Percentiles rank a stretch among this genome's conserved stretches.
Evolutionary conservation across 306 rosid genomes (phyloP).

Genomic region (Neltuma alba): DNA sequence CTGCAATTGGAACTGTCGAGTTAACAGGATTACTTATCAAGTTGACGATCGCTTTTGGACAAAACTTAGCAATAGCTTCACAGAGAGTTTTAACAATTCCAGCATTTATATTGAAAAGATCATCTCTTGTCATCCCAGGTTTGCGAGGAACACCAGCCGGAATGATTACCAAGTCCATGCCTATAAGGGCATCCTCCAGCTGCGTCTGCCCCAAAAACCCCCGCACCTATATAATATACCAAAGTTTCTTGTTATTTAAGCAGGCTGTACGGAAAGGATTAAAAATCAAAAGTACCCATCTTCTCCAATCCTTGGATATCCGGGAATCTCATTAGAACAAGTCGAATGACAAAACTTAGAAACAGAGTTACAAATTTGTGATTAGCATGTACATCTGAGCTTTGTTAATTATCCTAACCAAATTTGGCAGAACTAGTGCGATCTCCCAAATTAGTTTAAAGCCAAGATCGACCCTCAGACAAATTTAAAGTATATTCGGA

Average conservation of each 20-base stretch:
- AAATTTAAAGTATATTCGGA: background rate
- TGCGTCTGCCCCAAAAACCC: constrained; percentile 85
- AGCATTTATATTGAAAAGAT: constrained; percentile 92
- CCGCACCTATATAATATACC: constrained; percentile 65
- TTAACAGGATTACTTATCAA: constrained; percentile 95
- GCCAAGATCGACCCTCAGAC: background rate
- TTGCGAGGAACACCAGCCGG: constrained; percentile 95
- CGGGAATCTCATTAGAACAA: background rate
- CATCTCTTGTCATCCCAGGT: constrained; percentile 99
- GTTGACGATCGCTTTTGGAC: constrained; percentile 85
- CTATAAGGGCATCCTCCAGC: constrained; percentile 84
- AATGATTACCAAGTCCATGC: constrained; percentile 88
- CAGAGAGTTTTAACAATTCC: constrained; percentile 85
- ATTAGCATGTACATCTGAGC: background rate
- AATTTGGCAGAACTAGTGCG: background rate
- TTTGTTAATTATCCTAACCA: background rate
- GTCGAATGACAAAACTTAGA: background rate
- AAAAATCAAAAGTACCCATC: background rate
- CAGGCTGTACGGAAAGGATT: background rate
- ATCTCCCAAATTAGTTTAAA: background rate
- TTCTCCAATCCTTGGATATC: background rate
- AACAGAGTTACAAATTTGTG: background rate
- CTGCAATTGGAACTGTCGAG: constrained; percentile 95
- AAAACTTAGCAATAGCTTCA: constrained; percentile 77
- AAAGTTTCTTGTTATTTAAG: constrained; percentile 21